phyloP scores from a whole-genome alignment of 2,329 filamentous ascomycete species.

The Fusarium abutilonis region DNA sequence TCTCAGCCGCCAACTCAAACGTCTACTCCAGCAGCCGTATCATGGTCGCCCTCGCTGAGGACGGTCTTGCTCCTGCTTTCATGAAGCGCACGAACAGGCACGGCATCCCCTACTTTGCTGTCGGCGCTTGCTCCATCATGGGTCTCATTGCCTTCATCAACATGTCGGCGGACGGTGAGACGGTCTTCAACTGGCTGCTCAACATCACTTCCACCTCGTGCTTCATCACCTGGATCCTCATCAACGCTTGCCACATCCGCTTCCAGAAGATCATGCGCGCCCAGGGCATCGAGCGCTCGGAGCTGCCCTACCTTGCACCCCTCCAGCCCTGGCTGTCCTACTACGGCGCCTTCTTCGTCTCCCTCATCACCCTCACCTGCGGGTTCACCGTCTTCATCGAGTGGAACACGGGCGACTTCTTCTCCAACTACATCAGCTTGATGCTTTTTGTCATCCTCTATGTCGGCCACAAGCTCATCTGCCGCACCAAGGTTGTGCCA shows the following conservation, averaged over 20 bases:
- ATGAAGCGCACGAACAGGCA: constrained; percentile 67
- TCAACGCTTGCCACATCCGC: constrained; percentile 70
- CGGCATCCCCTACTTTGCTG: constrained; percentile 71
- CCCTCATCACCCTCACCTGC: constrained; percentile 72
- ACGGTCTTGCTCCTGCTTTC: constrained; percentile 69
- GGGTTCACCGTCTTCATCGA: constrained; percentile 75
- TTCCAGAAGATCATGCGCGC: constrained; percentile 69
- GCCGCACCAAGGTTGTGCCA: constrained; percentile 53
- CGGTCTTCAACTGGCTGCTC: constrained; percentile 77
- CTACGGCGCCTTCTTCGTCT: constrained; percentile 73
- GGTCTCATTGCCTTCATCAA: constrained; percentile 75
- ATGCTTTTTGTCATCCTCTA: constrained; percentile 70
- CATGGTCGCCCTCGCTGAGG: constrained; percentile 71
- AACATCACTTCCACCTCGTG: constrained; percentile 76
- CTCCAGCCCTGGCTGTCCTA: constrained; percentile 71
- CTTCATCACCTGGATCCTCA: constrained; percentile 76
- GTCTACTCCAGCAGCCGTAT: constrained; percentile 78
- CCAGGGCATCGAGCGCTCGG: constrained; percentile 65
- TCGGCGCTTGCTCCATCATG: constrained; percentile 63
- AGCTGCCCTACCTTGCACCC: constrained; percentile 69
- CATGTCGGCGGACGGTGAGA: constrained; percentile 64
- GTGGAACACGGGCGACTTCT: constrained; percentile 70
- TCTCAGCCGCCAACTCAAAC: constrained; percentile 81
- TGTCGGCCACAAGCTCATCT: constrained; percentile 66
- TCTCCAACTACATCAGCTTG: constrained; percentile 71